Evolutionary conservation across 805 yeast genomes (phyloP), one percentile per base, ranked within the genome.

Genomic region (Hanseniaspora guilliermondii): DNA sequence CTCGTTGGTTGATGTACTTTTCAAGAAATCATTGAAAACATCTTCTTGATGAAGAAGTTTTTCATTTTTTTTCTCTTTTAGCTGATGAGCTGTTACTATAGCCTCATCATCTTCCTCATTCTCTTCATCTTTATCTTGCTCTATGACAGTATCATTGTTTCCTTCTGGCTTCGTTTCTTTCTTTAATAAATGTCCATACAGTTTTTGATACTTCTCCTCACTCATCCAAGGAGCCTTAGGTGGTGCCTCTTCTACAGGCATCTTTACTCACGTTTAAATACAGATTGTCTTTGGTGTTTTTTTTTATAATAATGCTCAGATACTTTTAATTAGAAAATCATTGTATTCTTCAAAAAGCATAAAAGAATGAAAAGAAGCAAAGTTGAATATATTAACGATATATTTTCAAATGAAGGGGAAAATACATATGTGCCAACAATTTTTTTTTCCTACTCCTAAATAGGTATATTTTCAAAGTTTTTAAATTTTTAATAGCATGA

Each of bases 161-260:
- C 49, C 52, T 40, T 44, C 49, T 37, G 54, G 53, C 8, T 25
- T 50, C 37, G 25, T 56, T 47, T 50, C 42, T 55, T 40, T 58
- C 58, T 16, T 39, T 40, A 56, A 53, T 49, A 54, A 37, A 30
- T 48, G 53, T 24, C 64, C 64, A 58, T 65, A 64, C 54, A 65
- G 64, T 42, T 60, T 59, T 58, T 67, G 66, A 53, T 66, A 65
- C 49, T 68, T 69, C 55, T 67, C 68, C 49, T 68, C 67, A 49
- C 70, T 65, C 71, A 68, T 67, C 67, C 69, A 65, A 46, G 65
- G 63, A 46, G 71, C 69, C 50, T 67, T 68, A 24, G 67, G 69
- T 30, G 70, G 69, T 42, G 54, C 61, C 16, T 42, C 19, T 42
- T 27, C 33, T 14, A 6, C 45, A 2, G 49, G 24, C 55, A 52